Conservation (phyloP, 2,329 filamentous ascomycete genomes). For the Xylariaceae sp. region DNA sequence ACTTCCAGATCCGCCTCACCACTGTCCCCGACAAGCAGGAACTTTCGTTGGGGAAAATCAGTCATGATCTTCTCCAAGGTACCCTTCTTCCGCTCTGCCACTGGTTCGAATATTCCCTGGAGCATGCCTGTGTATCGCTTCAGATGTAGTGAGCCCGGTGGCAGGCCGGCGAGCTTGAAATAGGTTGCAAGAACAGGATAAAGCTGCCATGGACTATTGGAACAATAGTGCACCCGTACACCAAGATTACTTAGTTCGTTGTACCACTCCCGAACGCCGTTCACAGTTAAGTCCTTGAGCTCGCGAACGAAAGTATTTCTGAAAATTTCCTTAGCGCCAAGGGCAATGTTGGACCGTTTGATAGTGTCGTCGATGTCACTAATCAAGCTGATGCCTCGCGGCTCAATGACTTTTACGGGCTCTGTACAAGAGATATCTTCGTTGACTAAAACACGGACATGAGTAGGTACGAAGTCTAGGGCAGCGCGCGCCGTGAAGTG, state of each 20-base stretch:
- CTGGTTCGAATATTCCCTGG: constrained; percentile 96
- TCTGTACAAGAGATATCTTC: constrained; percentile 80
- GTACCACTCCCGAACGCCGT: constrained; percentile 91
- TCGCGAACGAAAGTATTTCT: constrained; percentile 93
- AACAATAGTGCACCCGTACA: constrained; percentile 92
- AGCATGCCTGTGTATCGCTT: constrained; percentile 98
- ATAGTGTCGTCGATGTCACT: constrained; percentile 98
- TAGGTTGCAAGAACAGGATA: constrained; percentile 85
- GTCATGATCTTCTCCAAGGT: constrained; percentile 79
- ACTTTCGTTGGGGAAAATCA: constrained; percentile 86
- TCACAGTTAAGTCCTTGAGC: constrained; percentile 72
- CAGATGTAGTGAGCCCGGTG: constrained; percentile 84
- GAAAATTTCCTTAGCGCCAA: constrained; percentile 89
- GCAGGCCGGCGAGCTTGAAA: constrained; percentile 75
- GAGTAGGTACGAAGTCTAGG: constrained; percentile 84
- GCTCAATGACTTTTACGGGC: constrained; percentile 71
- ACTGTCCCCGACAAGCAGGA: constrained; percentile 90
- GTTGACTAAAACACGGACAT: constrained; percentile 81
- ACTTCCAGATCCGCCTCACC: constrained; percentile 96
- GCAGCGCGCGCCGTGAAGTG: constrained; percentile 81
- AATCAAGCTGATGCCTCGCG: constrained; percentile 81
- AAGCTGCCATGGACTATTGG: constrained; percentile 98
- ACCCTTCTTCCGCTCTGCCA: constrained; percentile 88
- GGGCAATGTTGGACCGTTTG: constrained; percentile 87
- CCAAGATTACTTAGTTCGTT: constrained; percentile 70